phyloP scores from a whole-genome alignment of 495 filamentous ascomycete genomes.

The Beverwykella pulmonaria region DNA sequence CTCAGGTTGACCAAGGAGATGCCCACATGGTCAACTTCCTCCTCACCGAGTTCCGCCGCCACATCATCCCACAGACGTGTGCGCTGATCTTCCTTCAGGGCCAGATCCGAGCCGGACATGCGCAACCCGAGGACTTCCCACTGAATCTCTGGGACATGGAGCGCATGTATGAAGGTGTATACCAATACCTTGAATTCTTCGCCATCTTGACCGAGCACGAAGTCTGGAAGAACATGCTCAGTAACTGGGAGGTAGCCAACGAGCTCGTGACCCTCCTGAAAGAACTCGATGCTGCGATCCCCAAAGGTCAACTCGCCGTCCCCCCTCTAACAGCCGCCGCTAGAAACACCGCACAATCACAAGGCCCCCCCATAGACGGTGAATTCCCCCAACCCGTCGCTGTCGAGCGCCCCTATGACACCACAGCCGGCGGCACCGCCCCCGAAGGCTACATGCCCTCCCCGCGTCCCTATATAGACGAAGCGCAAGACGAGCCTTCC shows the following conservation, averaged over 20 bases:
- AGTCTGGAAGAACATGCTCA: conserved; percentile 61
- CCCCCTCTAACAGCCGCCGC: conserved; percentile 40
- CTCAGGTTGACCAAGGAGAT: conserved; percentile 45
- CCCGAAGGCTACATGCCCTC: conserved; percentile 43
- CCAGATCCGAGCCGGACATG: conserved; percentile 72
- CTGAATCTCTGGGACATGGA: conserved; percentile 98
- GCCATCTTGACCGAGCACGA: conserved; percentile 79
- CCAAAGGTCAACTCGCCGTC: conserved; percentile 64
- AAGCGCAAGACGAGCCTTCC: conserved; percentile 75
- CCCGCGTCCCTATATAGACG: conserved; percentile 54
- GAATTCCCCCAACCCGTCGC: conserved; percentile 35
- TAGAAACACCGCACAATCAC: not conserved
- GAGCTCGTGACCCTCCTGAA: conserved; percentile 84
- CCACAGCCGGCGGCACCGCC: conserved; percentile 22
- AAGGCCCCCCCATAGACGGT: conserved; percentile 5
- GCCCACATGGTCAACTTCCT: conserved; percentile 80
- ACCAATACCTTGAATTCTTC: conserved; percentile 91
- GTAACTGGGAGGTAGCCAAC: conserved; percentile 84
- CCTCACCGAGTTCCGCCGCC: conserved; percentile 86
- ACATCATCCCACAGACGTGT: conserved; percentile 88
- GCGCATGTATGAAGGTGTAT: conserved; percentile 82
- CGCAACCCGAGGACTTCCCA: conserved; percentile 78
- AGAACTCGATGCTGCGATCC: conserved; percentile 81
- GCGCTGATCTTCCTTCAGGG: conserved; percentile 91
- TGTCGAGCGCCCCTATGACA: conserved; percentile 47